These are phyloP conservation scores for Cylindricascospora bacillispora DNA, from an alignment of 1,139 yeast genomes.

Conservation along the genomic window DNA sequence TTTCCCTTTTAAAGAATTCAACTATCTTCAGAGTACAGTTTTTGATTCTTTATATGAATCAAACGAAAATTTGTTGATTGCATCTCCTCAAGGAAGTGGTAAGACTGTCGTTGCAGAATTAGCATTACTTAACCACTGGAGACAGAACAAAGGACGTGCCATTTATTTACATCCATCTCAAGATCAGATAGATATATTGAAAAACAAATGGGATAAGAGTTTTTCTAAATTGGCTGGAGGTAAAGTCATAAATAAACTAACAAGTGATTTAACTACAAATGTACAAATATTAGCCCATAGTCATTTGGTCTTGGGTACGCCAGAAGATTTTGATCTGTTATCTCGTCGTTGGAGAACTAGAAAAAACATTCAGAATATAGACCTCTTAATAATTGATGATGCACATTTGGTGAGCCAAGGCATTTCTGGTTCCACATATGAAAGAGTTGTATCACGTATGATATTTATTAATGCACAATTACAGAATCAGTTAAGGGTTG, in stretches of 20 bases:
- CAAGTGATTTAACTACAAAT: constrained; percentile 50
- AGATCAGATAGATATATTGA: constrained; percentile 36
- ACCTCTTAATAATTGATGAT: constrained; percentile 62
- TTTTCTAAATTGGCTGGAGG: constrained; percentile 36
- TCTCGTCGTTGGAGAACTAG: constrained; percentile 77
- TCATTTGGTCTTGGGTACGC: constrained; percentile 68
- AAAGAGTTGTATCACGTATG: constrained; percentile 56
- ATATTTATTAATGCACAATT: constrained; percentile 55
- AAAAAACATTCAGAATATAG: constrained; percentile 55
- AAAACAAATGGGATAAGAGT: constrained; percentile 39
- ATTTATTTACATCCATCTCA: constrained; percentile 56
- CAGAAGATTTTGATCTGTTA: constrained; percentile 57
- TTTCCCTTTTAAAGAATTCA: constrained; percentile 32
- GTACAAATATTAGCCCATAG: constrained; percentile 40
- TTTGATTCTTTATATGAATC: constrained; percentile 28
- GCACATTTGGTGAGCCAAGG: constrained; percentile 57
- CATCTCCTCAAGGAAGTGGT: constrained; percentile 48
- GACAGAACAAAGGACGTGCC: constrained; percentile 46
- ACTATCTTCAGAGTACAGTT: constrained; percentile 38
- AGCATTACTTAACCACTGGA: constrained; percentile 43
- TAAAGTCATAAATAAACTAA: constrained; percentile 41
- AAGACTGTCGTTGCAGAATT: constrained; percentile 43
- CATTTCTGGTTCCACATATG: constrained; percentile 48
- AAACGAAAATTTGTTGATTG: constrained; percentile 33
- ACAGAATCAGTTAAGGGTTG: constrained; percentile 41